These are phyloP conservation scores for Ramaria sp. DNA, from an alignment of 768 basidiomycete species.

Conservation along the genomic window DNA sequence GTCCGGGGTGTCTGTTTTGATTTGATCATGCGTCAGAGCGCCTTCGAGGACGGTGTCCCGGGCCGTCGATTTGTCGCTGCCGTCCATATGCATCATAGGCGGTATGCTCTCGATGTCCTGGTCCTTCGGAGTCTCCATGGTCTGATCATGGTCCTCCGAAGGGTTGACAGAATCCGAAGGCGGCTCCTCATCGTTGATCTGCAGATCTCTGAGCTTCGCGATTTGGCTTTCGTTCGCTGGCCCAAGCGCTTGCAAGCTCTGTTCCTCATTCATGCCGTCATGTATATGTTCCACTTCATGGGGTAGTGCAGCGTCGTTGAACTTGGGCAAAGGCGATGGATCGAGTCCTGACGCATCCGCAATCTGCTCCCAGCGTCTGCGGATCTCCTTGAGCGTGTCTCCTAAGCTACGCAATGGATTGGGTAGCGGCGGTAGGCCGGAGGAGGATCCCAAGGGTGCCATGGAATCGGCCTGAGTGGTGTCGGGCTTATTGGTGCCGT, in stretches of 20 bases:
- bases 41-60: neutral
- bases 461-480: slow-evolving; percentile 1
- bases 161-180: slow-evolving; percentile 6
- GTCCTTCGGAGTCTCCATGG: slow-evolving; percentile 9
- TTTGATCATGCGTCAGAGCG: neutral
- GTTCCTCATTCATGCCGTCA: slow-evolving; percentile 47
- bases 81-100: neutral
- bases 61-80: neutral
- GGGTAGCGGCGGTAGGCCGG: slow-evolving; percentile 29
- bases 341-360: slow-evolving; percentile 31
- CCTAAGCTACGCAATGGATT: slow-evolving; percentile 74
- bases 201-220: slow-evolving; percentile 73
- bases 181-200: slow-evolving; percentile 52
- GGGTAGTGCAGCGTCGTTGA: neutral
- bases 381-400: slow-evolving; percentile 73
- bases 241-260: slow-evolving; percentile 83
- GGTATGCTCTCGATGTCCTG: neutral
- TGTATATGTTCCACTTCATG: slow-evolving; percentile 57
- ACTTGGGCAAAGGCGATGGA: slow-evolving; percentile 11
- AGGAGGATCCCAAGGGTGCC: slow-evolving; percentile 31
- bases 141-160: slow-evolving; percentile 9
- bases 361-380: slow-evolving; percentile 78
- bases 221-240: slow-evolving; percentile 77
- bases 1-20: neutral
- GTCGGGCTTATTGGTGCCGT: slow-evolving; percentile 4